Conservation (phyloP, 176 grass and related monocot species). For the Tillandsia fasciculata region DNA sequence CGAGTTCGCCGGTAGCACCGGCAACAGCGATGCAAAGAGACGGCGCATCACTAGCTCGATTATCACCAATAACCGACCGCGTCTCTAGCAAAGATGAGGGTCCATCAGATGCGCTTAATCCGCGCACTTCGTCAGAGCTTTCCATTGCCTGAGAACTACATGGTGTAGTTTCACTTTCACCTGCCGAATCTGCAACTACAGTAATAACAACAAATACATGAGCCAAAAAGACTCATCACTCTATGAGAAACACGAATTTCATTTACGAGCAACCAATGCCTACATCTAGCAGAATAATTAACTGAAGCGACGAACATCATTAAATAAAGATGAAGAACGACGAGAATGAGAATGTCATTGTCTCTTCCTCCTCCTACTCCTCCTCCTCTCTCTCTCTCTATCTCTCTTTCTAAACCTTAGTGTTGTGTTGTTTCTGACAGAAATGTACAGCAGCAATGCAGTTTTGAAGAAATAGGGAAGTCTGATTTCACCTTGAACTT, state of each 20-base stretch:
- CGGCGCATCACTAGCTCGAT: too few species aligned
- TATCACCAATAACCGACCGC: constrained; percentile 7
- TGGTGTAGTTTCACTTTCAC: constrained; percentile 38
- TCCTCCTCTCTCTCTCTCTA: too few species aligned
- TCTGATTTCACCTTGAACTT: constrained; percentile 23
- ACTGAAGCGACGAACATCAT: background rate
- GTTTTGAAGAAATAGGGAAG: constrained; percentile 10
- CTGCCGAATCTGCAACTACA: constrained; percentile 38
- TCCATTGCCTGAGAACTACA: constrained; percentile 26
- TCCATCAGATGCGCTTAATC: constrained; percentile 8
- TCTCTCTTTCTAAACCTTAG: too few species aligned
- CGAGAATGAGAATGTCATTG: too few species aligned
- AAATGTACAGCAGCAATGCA: background rate
- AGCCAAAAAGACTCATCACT: background rate
- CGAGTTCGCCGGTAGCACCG: constrained; percentile 86
- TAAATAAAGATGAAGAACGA: background rate
- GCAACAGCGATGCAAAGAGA: constrained; percentile 89
- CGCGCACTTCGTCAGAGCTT: constrained; percentile 21
- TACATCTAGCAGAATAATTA: too few species aligned
- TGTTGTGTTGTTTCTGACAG: too few species aligned
- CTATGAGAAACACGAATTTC: constrained; percentile 4
- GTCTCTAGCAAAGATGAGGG: constrained; percentile 16
- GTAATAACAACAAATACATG: background rate
- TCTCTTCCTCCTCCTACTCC: too few species aligned
- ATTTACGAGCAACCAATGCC: background rate